phyloP scores from a whole-genome alignment of 805 yeast species.

The Candida pseudoglaebosa region DNA sequence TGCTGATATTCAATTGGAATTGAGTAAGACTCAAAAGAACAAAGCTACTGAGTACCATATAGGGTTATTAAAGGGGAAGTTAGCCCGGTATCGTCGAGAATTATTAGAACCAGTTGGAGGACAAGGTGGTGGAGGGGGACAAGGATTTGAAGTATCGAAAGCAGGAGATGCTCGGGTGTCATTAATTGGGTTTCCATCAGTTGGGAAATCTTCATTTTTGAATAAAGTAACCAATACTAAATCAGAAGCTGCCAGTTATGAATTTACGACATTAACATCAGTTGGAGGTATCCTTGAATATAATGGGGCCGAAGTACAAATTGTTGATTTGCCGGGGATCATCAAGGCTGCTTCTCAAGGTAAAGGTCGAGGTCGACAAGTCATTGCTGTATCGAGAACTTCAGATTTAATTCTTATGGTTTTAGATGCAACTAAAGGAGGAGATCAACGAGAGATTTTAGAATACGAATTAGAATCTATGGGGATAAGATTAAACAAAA shows the following conservation, averaged over 20 bases:
- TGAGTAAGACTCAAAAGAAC: conserved; percentile 92
- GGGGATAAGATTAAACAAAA: conserved; percentile 84
- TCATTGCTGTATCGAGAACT: conserved; percentile 92
- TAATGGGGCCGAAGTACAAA: conserved; percentile 95
- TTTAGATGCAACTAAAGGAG: conserved; percentile 91
- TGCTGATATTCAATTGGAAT: conserved; percentile 85
- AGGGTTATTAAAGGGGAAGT: conserved; percentile 89
- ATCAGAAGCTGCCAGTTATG: conserved; percentile 91
- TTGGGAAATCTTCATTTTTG: conserved; percentile 89
- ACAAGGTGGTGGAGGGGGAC: conserved; percentile 69
- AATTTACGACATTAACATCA: conserved; percentile 93
- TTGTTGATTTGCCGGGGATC: conserved; percentile 97
- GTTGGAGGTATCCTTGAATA: conserved; percentile 95
- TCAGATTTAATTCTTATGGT: conserved; percentile 92
- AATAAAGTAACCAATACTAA: conserved; percentile 89
- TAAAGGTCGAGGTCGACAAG: conserved; percentile 96
- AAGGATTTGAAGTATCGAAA: conserved; percentile 90
- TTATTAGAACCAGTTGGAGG: conserved; percentile 86
- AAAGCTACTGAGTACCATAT: conserved; percentile 97
- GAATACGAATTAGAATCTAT: conserved; percentile 90
- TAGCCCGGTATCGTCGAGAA: conserved; percentile 89
- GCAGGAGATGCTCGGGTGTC: conserved; percentile 97
- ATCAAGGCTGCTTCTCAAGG: conserved; percentile 96
- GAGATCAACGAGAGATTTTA: conserved; percentile 79
- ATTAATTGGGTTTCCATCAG: conserved; percentile 95